Conservation (phyloP, 257 asterid species). For the Rhazya stricta region DNA sequence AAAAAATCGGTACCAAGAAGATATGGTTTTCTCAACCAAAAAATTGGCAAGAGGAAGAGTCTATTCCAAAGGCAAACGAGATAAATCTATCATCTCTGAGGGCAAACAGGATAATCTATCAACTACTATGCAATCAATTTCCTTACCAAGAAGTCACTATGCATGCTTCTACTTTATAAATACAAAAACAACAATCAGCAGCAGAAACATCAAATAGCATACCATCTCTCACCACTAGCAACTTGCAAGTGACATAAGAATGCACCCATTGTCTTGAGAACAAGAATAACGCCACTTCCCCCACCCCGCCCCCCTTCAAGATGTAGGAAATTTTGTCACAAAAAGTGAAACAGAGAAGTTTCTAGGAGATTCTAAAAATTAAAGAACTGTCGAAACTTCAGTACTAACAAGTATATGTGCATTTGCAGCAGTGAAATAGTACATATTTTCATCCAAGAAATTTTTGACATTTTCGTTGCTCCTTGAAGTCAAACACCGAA, state of each 20-base stretch:
- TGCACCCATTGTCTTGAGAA: background rate
- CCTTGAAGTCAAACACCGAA: background rate
- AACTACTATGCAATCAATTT: background rate
- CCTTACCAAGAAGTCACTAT: background rate
- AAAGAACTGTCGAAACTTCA: background rate
- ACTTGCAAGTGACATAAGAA: background rate
- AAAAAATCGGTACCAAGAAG: background rate
- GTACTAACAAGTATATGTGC: background rate
- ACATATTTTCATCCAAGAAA: background rate
- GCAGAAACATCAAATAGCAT: background rate
- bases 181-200: background rate
- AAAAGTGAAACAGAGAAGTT: background rate
- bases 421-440: background rate
- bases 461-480: background rate
- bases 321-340: background rate
- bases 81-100: background rate
- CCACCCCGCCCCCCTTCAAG: background rate
- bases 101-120: no score
- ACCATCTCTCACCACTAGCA: background rate
- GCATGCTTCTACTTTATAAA: background rate
- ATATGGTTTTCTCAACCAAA: background rate
- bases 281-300: conserved; percentile 4
- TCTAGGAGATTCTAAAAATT: background rate
- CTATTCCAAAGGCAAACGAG: background rate
- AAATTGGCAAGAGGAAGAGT: background rate